A percentile compares a stretch with the other conserved stretches of the same genome.
Conservation (phyloP, 371 early-diverging fungal species). For the Circinella minor region DNA sequence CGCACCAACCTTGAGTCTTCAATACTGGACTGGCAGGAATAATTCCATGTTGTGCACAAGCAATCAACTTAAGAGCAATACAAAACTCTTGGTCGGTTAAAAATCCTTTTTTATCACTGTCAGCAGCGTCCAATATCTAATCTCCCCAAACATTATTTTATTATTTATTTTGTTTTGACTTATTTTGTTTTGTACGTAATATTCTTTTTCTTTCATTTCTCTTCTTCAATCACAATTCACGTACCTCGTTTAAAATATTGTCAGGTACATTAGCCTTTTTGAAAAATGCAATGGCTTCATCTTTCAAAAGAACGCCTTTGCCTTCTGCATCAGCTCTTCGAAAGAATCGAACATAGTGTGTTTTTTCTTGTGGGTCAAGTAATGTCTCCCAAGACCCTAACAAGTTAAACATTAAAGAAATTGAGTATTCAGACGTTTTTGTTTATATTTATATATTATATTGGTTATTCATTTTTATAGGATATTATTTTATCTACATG, state of each 20-base stretch:
- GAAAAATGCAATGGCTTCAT: conserved; percentile 81
- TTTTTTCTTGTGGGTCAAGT: conserved; percentile 68
- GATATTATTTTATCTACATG: not conserved
- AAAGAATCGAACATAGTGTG: conserved; percentile 70
- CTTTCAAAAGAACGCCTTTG: conserved; percentile 74
- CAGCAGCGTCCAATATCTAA: conserved; percentile 86
- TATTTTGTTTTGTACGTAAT: not conserved
- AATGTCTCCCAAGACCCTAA: conserved; percentile 26
- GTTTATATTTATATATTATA: too few relatives aligned
- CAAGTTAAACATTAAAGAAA: too few relatives aligned
- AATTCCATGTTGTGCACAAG: conserved; percentile 80
- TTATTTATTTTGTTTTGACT: not conserved
- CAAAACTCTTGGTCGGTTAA: conserved; percentile 76
- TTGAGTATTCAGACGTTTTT: too few relatives aligned
- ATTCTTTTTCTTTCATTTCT: not conserved
- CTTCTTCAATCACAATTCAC: not conserved
- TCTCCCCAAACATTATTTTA: not conserved
- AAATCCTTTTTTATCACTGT: conserved; percentile 79
- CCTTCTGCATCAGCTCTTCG: conserved; percentile 67
- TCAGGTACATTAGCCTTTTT: conserved; percentile 75
- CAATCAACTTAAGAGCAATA: conserved; percentile 85
- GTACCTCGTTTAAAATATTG: conserved; percentile 70
- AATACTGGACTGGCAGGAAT: conserved; percentile 42
- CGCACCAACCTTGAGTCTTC: conserved; percentile 39
- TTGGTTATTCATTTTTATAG: too few relatives aligned